Evolutionary conservation across 495 filamentous ascomycete species (phyloP).

Genomic region (Talaromyces liani): DNA sequence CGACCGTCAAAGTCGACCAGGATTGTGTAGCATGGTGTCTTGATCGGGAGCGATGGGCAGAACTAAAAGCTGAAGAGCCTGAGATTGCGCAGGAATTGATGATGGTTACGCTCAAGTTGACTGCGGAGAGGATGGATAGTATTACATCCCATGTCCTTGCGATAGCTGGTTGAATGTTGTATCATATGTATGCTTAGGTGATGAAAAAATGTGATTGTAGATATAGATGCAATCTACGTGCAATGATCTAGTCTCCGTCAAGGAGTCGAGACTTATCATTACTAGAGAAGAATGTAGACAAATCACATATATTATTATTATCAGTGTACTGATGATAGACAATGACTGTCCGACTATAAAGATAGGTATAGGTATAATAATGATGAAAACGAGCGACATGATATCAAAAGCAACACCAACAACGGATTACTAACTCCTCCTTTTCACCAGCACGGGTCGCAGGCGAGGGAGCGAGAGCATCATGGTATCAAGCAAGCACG

Average conservation of each 20-base stretch:
- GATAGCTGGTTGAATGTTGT: conserved; percentile 23
- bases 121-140: conserved; percentile 80
- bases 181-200: background rate
- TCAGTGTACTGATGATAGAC: conserved; percentile 4
- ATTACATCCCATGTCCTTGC: conserved; percentile 58
- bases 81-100: conserved; percentile 80
- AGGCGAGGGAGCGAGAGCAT: background rate
- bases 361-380: background rate
- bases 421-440: background rate
- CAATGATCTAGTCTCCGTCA: background rate
- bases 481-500: conserved; percentile 15
- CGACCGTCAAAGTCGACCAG: conserved; percentile 75
- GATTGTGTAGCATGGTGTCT: conserved; percentile 79
- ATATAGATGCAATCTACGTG: background rate
- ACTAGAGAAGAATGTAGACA: background rate
- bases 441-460: background rate
- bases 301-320: conserved; percentile 4
- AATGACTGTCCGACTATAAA: conserved; percentile 2
- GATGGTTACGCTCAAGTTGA: conserved; percentile 77
- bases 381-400: conserved; percentile 1
- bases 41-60: conserved; percentile 59
- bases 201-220: background rate
- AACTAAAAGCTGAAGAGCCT: conserved; percentile 57
- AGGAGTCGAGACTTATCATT: background rate
- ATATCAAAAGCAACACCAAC: background rate